Conservation (phyloP, 2,329 filamentous ascomycete genomes). For the Aureobasidium melanogenum region DNA sequence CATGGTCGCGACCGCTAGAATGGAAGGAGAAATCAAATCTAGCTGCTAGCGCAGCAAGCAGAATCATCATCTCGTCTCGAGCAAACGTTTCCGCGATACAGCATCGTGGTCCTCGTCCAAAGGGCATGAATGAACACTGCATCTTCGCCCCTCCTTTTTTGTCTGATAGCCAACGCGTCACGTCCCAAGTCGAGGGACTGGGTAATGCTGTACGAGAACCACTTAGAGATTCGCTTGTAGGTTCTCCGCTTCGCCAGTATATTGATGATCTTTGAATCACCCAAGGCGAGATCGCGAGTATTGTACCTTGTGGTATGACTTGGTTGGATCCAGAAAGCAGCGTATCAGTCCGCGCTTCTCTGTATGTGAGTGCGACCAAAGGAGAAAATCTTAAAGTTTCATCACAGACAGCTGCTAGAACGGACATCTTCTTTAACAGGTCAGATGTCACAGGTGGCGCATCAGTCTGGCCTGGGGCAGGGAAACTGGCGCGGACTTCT, state of each 20-base stretch:
- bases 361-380: neutral
- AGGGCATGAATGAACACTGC: slow-evolving; percentile 6
- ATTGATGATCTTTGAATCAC: neutral
- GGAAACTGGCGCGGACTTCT: neutral
- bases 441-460: neutral
- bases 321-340: neutral
- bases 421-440: neutral
- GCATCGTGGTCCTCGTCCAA: slow-evolving; percentile 4
- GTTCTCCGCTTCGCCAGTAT: neutral
- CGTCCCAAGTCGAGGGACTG: neutral
- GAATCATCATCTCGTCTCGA: slow-evolving; percentile 1
- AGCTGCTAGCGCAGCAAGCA: neutral
- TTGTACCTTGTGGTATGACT: neutral
- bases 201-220: neutral
- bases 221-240: neutral
- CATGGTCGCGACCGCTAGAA: neutral
- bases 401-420: neutral
- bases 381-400: slow-evolving; percentile 1
- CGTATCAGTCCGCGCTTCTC: neutral
- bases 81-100: slow-evolving; percentile 4
- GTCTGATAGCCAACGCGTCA: neutral
- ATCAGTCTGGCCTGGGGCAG: neutral
- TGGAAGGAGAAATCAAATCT: slow-evolving; percentile 1
- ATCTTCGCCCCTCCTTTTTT: slow-evolving; percentile 9
- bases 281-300: slow-evolving; percentile 6